Evolutionary conservation across 2,329 filamentous ascomycete genomes (phyloP), one percentile per base, ranked within the genome.

Genomic region (Talaromyces sp.): DNA sequence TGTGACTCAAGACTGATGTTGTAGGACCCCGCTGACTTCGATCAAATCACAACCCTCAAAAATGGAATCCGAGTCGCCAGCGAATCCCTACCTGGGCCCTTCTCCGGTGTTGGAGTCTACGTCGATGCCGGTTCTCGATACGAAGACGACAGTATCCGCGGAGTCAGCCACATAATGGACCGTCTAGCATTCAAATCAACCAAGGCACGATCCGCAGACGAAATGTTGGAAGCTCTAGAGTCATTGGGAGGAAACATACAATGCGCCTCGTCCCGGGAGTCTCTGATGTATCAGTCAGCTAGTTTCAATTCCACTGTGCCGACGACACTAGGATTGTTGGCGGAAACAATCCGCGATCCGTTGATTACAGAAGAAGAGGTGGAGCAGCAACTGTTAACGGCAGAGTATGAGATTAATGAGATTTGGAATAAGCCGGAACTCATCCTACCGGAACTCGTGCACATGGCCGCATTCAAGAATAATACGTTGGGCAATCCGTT

Each of bases 351-450:
- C 62, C 88, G 91, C 59, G 84, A 95, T 64, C 91, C 94, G 5
- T 74, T 82, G 57, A 88, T 97, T 64, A 95, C 90, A 8, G 88
- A 95, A 25, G 85, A 89, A 19, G 94, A 99, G 75, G 89, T 99
- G 0, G 77, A 82, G 19, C 85, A 91, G 71, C 94, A 99, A 76
- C 79, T 99, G 21, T 85, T 89, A 70, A 97, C 93, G 6, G 94
- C 93, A 8, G 85, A 92, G 54, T 99, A 97, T 71, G 94, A 99
- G 77, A 94, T 99, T 72, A 85, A 86, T 22, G 94, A 97, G 78
- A 97, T 99, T 58, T 99, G 94, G 94, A 88, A 88, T 66, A 97
- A 96, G 80, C 92, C 94, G 0, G 93, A 97, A 69, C 83, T 99
- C 57, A 97, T 99, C 65, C 78, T 99, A 61, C 94, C 94, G 0